Base-by-base conservation (phyloP, 768 basidiomycete species). In the Austroboletus festivus region DNA sequence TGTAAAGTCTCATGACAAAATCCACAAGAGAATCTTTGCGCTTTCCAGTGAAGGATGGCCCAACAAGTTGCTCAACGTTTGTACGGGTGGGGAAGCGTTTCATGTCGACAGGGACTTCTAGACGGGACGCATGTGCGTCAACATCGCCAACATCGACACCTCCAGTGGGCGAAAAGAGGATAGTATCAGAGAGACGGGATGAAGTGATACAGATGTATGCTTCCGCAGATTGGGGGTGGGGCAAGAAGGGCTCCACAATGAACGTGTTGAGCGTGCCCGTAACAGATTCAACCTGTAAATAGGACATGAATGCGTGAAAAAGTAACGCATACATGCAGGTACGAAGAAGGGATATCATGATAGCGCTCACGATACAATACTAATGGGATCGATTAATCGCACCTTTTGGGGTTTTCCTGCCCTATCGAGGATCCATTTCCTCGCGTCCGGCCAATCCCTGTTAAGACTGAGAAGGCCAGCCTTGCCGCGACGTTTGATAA, bases 401-500 rank as follows among this genome's bases (percentile, higher is more conserved):
- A 54, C 92, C 77, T 89, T 86, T 68, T 92, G 89, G 39, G 88
- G 86, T 71, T 96, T 96, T 51, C 95, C 94, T 26, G 95, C 94
- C 30, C 86, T 79, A 54, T 86, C 82, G 45, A 76, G 64, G 64
- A 98, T 89, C 94, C 96, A 98, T 42, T 78, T 70, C 65, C 81
- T 89, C 19, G 90, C 90, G 61, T 87, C 89, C 31, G 84, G 76
- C 90, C 89, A 96, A 20, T 78, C 76, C 74, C 94, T 94, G 84
- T 98, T 97, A 57, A 99, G 79, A 30, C 85, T 84, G 54, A 99
- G 82, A 13, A 99, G 80, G 56, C 96, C 96, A 19, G 93, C 93
- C 80, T 99, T 99, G 63, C 96, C 96, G 53, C 96, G 89, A 56
- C 96, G 89, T 78, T 98, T 99, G 83, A 98, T 98, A 71, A 98